A percentile compares a stretch with the other conserved stretches of the same genome.
Evolutionary conservation across 129 eudicot species (phyloP).

Genomic region (Logfia minima): DNA sequence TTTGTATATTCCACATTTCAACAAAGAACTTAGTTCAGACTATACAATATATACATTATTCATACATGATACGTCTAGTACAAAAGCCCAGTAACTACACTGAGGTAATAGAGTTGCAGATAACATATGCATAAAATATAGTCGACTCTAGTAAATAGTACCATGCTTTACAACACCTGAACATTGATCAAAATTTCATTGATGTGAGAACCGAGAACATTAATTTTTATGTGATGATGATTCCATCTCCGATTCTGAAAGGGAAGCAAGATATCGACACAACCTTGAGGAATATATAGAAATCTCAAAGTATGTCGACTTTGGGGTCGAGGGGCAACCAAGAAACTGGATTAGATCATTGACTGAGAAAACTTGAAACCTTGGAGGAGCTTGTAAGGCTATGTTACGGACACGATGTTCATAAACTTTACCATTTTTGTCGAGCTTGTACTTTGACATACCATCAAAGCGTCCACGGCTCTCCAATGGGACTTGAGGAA

Average conservation of each 20-base stretch:
- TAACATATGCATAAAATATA: slow-evolving; percentile 3
- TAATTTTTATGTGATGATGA: slow-evolving; percentile 16
- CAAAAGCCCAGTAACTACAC: slow-evolving; percentile 5
- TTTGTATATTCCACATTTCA: background rate
- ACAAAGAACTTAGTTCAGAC: background rate
- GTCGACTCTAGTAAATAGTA: background rate
- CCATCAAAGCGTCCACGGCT: slow-evolving; percentile 77
- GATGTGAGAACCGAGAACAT: background rate
- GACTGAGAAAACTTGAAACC: slow-evolving; percentile 59
- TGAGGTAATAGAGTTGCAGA: background rate
- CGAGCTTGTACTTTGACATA: slow-evolving; percentile 86
- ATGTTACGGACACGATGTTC: slow-evolving; percentile 81
- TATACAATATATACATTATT: slow-evolving; percentile 27
- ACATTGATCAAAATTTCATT: slow-evolving; percentile 20
- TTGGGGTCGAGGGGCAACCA: slow-evolving; percentile 75
- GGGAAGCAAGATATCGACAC: slow-evolving; percentile 2
- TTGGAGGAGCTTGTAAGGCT: slow-evolving; percentile 66
- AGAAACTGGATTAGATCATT: slow-evolving; percentile 57
- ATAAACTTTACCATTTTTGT: slow-evolving; percentile 67
- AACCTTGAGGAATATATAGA: slow-evolving; percentile 17
- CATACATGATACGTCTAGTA: slow-evolving; percentile 5
- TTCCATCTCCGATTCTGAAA: slow-evolving; percentile 16
- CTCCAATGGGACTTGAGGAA: slow-evolving; percentile 86
- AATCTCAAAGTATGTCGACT: slow-evolving; percentile 68
- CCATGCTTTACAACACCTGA: slow-evolving; percentile 13